phyloP scores from a whole-genome alignment of 2,329 filamentous ascomycete genomes.

The Neodidymelliopsis sp. region DNA sequence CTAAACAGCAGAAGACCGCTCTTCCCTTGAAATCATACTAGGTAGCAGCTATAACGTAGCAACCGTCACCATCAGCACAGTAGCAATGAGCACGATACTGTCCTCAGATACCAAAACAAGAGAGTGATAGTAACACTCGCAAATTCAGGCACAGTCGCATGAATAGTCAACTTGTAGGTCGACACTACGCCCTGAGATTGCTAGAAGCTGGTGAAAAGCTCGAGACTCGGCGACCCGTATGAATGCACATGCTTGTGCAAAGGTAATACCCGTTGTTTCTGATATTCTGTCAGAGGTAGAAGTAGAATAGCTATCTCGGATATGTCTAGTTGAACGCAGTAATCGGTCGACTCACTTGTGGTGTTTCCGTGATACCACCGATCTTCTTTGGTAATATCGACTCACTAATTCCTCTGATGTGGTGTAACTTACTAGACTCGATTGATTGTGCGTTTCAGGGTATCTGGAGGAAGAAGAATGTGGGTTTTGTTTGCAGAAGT shows the following conservation, averaged over 20 bases:
- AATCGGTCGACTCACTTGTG: conserved; percentile 35
- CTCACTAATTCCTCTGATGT: conserved; percentile 27
- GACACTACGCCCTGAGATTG: conserved; percentile 58
- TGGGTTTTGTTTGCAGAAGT: conserved; percentile 47
- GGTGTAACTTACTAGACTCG: conserved; percentile 48
- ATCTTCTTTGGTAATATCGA: conserved; percentile 33
- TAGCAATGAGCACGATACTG: neutral
- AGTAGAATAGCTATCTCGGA: conserved; percentile 28
- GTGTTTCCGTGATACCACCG: conserved; percentile 52
- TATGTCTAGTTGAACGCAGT: conserved; percentile 40
- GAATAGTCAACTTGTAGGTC: conserved; percentile 52
- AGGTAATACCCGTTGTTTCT: conserved; percentile 45
- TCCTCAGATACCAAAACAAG: neutral
- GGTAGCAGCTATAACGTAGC: neutral
- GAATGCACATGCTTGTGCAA: conserved; percentile 52
- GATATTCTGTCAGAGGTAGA: conserved; percentile 48
- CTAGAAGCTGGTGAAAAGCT: conserved; percentile 52
- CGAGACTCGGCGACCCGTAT: conserved; percentile 51
- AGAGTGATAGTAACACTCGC: conserved; percentile 2
- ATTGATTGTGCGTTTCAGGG: conserved; percentile 46
- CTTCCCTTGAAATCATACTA: neutral
- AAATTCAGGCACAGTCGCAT: conserved; percentile 22
- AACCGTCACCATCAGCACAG: neutral
- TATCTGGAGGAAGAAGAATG: conserved; percentile 47
- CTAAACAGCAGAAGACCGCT: neutral